A percentile compares a stretch with the other conserved stretches of the same genome.
Conservation (phyloP, 2,329 filamentous ascomycete species). For the Ophidiomyces ophidiicola region DNA sequence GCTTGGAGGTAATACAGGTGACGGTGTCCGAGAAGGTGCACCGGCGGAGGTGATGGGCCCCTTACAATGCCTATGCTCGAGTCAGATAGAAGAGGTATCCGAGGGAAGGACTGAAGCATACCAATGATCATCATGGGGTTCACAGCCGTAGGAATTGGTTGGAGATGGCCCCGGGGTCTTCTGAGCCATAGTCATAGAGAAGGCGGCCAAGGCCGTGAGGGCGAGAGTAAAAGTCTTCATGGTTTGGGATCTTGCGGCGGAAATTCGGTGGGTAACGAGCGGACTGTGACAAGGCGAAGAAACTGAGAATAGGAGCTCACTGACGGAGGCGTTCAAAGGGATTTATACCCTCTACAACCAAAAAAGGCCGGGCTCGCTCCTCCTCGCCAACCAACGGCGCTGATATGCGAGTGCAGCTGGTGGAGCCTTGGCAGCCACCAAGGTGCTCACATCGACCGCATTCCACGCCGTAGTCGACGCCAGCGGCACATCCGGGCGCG, state of each 20-base stretch:
- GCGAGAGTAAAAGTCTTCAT: conserved; percentile 8
- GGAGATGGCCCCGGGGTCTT: conserved; percentile 23
- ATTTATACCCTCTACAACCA: too few species aligned
- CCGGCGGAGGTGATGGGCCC: conserved; percentile 16
- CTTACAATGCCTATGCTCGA: conserved; percentile 22
- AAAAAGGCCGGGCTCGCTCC: too few species aligned
- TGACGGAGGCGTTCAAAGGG: too few species aligned
- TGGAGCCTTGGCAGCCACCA: conserved; percentile 7
- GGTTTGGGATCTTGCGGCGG: neutral
- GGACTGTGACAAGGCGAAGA: neutral
- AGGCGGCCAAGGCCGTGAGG: conserved; percentile 8
- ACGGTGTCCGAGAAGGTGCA: conserved; percentile 10
- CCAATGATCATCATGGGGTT: conserved; percentile 17
- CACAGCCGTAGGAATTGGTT: conserved; percentile 19
- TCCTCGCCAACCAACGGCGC: too few species aligned
- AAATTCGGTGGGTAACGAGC: neutral
- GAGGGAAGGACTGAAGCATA: conserved; percentile 2
- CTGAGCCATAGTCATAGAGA: conserved; percentile 10
- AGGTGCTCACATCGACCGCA: conserved; percentile 5
- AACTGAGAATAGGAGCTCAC: neutral
- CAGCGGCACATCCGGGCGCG: too few species aligned
- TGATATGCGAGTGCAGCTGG: too few species aligned
- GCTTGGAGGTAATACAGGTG: conserved; percentile 17
- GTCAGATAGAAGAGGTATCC: too few species aligned
- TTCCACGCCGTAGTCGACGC: too few species aligned